Conservation (phyloP, 495 filamentous ascomycete species). For the Pseudoneurospora amorphoporcata region DNA sequence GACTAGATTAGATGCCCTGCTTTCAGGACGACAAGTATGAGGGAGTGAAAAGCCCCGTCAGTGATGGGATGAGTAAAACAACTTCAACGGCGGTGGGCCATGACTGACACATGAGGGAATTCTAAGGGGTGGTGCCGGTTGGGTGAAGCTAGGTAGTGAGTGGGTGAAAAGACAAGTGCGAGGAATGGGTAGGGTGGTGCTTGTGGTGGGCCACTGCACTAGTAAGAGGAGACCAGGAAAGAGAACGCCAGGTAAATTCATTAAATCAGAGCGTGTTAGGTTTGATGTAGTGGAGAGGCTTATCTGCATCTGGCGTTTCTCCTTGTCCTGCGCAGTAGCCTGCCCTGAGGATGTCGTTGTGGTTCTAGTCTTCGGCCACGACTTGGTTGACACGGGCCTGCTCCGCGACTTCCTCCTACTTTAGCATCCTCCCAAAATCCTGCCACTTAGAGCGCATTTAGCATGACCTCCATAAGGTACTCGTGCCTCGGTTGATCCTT, state of each 20-base stretch:
- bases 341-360: not conserved
- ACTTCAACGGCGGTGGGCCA: not conserved
- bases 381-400: not conserved
- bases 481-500: not conserved
- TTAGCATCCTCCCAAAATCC: not conserved
- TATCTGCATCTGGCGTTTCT: not conserved
- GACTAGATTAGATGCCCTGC: not conserved
- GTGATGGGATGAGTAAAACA: not conserved
- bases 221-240: not conserved
- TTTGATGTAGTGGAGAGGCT: not conserved
- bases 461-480: not conserved
- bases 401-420: not conserved
- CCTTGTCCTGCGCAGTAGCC: not conserved
- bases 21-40: not conserved
- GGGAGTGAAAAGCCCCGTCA: not conserved
- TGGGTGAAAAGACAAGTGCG: not conserved
- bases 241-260: not conserved
- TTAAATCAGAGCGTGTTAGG: not conserved
- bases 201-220: not conserved
- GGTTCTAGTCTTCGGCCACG: not conserved
- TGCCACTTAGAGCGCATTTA: not conserved
- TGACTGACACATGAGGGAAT: too few relatives aligned
- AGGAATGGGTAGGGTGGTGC: not conserved
- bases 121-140: not conserved
- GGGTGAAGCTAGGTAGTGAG: not conserved